Evolutionary conservation across 2,329 filamentous ascomycete species (phyloP), one percentile per base, ranked within the genome.

Genomic region (Rhynchosporium agropyri): DNA sequence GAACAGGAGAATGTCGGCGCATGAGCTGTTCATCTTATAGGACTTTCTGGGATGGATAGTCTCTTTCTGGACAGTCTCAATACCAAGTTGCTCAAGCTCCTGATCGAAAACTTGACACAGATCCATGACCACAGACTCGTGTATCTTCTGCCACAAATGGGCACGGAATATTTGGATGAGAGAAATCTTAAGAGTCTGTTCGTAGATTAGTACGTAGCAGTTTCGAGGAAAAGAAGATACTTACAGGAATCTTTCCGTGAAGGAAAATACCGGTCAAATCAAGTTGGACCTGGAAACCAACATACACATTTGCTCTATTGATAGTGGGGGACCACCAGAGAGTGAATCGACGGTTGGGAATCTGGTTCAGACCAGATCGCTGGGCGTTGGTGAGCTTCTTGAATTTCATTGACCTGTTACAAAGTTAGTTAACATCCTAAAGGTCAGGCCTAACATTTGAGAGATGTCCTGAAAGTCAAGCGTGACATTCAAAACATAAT

Each of bases 11-110:
- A 99, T 97, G 76, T 99, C 95, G 4, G 96, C 95, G 73, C 95
- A 98, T 63, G 94, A 98, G 73, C 93, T 97, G 82, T 99, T 99
- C 95, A 99, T 99, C 86, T 99, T 99, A 86, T 99, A 99, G 4
- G 92, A 97, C 46, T 99, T 99, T 85, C 95, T 86, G 58, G 95
- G 95, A 81, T 99, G 95, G 64, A 99, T 99, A 0, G 95, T 98
- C 80, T 99, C 95, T 78, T 99, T 99, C 75, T 99, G 95, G 4
- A 98, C 95, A 2, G 92, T 96, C 77, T 99, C 95, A 63, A 99
- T 97, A 42, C 93, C 93, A 3, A 99, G 82, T 38, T 95, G 92
- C 76, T 99, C 95, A 49, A 99, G 80, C 75, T 99, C 95, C 74
- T 54, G 51, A 61, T 61, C 58, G 8, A 54, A 97, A 13, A 99